These are phyloP conservation scores for Calonectria henricotiae DNA, from an alignment of 2,329 filamentous ascomycete species.

Conservation along the genomic window DNA sequence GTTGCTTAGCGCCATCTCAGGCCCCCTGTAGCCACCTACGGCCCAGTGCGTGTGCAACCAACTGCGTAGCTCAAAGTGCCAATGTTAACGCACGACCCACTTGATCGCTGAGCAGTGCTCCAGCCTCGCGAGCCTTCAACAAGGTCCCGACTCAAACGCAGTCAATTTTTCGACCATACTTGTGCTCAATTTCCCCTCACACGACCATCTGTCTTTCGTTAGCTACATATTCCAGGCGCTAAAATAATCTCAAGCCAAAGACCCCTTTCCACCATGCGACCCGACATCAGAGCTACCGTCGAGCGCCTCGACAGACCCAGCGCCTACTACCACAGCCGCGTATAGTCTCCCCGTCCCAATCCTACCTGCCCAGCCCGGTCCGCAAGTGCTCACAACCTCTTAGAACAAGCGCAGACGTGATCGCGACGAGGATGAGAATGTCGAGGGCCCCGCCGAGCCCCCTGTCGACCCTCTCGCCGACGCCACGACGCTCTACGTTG, in stretches of 20 bases:
- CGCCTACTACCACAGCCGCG: slow-evolving; percentile 90
- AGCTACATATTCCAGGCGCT: not conserved
- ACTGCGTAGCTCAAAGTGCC: slow-evolving; percentile 2
- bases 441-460: slow-evolving; percentile 65
- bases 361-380: not conserved
- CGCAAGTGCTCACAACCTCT: slow-evolving; percentile 26
- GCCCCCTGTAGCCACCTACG: slow-evolving; percentile 30
- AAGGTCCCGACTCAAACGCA: slow-evolving; percentile 11
- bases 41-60: slow-evolving; percentile 31
- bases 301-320: slow-evolving; percentile 95
- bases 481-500: slow-evolving; percentile 96
- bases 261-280: slow-evolving; percentile 61
- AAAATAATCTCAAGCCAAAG: not conserved
- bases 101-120: slow-evolving; percentile 29
- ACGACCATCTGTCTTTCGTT: not conserved
- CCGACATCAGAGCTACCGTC: slow-evolving; percentile 78
- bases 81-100: slow-evolving; percentile 33
- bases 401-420: slow-evolving; percentile 83
- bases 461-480: slow-evolving; percentile 81
- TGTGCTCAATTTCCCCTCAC: slow-evolving; percentile 1
- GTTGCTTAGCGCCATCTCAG: slow-evolving; percentile 28
- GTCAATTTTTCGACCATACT: not conserved
- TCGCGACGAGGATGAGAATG: slow-evolving; percentile 71
- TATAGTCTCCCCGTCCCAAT: slow-evolving; percentile 61
- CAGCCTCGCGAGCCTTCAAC: slow-evolving; percentile 31